Evolutionary conservation across 2,329 filamentous ascomycete species (phyloP).

Genomic region (Talaromyces sp.): DNA sequence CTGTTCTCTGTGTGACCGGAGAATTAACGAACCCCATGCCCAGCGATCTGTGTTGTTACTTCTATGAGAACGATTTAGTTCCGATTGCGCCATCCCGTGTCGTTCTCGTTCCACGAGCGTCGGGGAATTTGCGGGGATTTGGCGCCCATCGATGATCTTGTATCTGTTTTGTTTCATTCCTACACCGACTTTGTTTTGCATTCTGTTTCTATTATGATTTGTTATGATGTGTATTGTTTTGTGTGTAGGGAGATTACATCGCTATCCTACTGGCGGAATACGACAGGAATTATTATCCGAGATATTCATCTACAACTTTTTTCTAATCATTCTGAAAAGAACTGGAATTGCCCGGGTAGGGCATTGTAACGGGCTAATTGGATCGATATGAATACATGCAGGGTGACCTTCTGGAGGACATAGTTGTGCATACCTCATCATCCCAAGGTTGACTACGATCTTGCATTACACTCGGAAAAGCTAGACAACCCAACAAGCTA

Average conservation of each 20-base stretch:
- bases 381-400: too few relatives aligned
- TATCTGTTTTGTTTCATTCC: slow-evolving; percentile 7
- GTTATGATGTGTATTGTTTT: slow-evolving; percentile 3
- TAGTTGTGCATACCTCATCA: too few relatives aligned
- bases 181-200: slow-evolving; percentile 14
- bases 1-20: not conserved
- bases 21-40: not conserved
- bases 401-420: too few relatives aligned
- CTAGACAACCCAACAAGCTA: too few relatives aligned
- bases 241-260: slow-evolving; percentile 12
- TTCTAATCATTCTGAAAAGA: too few relatives aligned
- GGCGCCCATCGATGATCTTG: slow-evolving; percentile 19
- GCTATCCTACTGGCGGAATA: not conserved
- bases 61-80: slow-evolving; percentile 31
- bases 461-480: too few relatives aligned
- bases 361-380: too few relatives aligned
- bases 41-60: not conserved
- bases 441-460: too few relatives aligned
- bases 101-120: not conserved
- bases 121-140: slow-evolving; percentile 12
- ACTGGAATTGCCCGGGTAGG: too few relatives aligned
- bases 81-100: slow-evolving; percentile 29
- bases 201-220: not conserved
- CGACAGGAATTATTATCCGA: too few relatives aligned
- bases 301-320: too few relatives aligned